Base-by-base conservation (phyloP, 2,329 filamentous ascomycete species). In the Colletotrichum sp. region DNA sequence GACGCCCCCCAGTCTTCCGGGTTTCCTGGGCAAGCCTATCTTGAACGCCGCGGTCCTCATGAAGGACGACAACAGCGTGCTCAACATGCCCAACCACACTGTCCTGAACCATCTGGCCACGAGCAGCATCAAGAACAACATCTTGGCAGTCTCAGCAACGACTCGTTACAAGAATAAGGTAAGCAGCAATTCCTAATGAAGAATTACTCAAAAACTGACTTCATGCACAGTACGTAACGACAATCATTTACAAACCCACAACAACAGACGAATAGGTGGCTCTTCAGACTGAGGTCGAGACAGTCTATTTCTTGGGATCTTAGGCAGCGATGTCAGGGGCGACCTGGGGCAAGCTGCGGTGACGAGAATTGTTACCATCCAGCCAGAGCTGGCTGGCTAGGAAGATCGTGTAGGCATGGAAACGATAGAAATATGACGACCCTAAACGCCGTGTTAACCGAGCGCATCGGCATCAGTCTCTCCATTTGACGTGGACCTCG, bases 81-180 rank as follows among this genome's bases (percentile, higher is more conserved):
- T 99, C 78, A 97, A 95, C 79, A 96, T 98, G 91, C 97, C 97
- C 16, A 99, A 98, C 81, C 96, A 99, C 82, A 98, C 97, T 0
- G 95, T 98, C 36, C 87, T 99, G 77, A 99, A 99, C 79, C 97
- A 99, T 84, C 88, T 99, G 79, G 96, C 96, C 65, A 99, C 97
- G 5, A 98, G 96, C 85, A 98, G 96, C 84, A 99, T 99, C 85
- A 98, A 98, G 88, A 96, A 98, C 79, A 96, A 96, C 77, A 95
- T 98, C 30, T 89, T 99, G 78, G 97, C 97, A 38, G 97, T 98
- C 8, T 98, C 96, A 81, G 96, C 95, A 16, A 99, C 97, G 7
- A 99, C 97, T n/a, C 91, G 97, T 84, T 99, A 98, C 84, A 97
- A 96, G 87, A 94, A 95, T 85, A 99, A 99, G 92, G 95, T 95